Base-by-base conservation (phyloP, 306 rosid genomes). In the Cicer bijugum region DNA sequence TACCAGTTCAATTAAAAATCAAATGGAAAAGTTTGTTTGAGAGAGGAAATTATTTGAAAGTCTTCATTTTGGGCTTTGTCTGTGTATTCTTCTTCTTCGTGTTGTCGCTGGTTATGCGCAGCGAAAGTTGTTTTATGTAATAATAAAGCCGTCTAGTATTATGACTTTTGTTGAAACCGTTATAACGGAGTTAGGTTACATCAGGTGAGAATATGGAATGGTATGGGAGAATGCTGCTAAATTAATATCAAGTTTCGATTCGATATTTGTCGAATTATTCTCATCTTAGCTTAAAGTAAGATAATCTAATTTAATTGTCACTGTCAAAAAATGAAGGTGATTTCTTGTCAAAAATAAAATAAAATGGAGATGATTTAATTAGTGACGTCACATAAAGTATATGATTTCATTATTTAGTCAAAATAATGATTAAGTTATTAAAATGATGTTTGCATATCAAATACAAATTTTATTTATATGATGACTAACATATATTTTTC, bases 171-270 rank as follows among this genome's bases (percentile, higher is more conserved):
- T 72, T 70, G 66, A 75, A 20, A 70, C 44, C 56, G 77, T 77
- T 80, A 80, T 80, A 44, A 74, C 85, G 86, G 83, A 66, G 72
- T 80, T 69, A 57, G 71, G 63, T 74, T 23, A 46, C 45, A 59
- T 45, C 6, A 28, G 16, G 69, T 45, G 19, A 35, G 45, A 65
- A 16, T 35, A 4, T 43, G 69, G 10, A 64, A 53, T 11, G 33
- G 33, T 28, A 28, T 28, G 33, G 19, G 58, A 0, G 14, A 72
- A 28, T 45, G 58, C 35, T 57, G 45, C 63, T 57, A 8, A 10
- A 14, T 28, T 28, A 28, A 15, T 28, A 33, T 8, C 44, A 35
- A 35, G 46, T 61, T 3, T 20, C 12, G 6, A 35, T 61, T 51
- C 57, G 8, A 50, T 51, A 14, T 51, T 10, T 51, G 3, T 51